phyloP scores from a whole-genome alignment of 1,284 basidiomycete genomes.

The Neonothopanus nambi region DNA sequence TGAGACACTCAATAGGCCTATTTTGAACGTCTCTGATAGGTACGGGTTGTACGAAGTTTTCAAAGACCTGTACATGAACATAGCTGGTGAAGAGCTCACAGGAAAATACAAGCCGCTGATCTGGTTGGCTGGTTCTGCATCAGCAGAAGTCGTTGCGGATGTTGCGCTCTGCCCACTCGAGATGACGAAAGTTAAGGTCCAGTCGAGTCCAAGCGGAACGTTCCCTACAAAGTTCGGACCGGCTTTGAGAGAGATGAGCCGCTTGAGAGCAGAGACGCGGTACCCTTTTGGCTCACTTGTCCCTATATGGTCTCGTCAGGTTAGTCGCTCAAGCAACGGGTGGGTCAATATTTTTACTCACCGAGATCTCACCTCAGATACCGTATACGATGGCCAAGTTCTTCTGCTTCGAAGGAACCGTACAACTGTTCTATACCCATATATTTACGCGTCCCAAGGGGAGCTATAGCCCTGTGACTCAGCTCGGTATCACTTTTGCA shows the following conservation, averaged over 20 bases:
- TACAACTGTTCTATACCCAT: slow-evolving; percentile 72
- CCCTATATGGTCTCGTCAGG: slow-evolving; percentile 82
- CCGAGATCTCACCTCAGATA: slow-evolving; percentile 46
- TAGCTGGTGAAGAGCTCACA: slow-evolving; percentile 83
- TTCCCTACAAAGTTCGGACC: slow-evolving; percentile 73
- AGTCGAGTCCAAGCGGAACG: slow-evolving; percentile 68
- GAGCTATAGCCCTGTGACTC: slow-evolving; percentile 67
- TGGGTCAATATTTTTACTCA: not conserved
- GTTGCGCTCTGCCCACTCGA: slow-evolving; percentile 82
- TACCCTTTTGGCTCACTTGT: slow-evolving; percentile 80
- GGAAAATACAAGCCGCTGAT: slow-evolving; percentile 88
- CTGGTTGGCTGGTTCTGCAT: slow-evolving; percentile 92
- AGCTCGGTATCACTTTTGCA: slow-evolving; percentile 77
- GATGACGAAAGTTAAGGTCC: slow-evolving; percentile 86
- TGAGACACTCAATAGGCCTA: not conserved
- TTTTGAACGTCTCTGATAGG: not conserved
- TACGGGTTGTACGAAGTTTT: slow-evolving; percentile 95
- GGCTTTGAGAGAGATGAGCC: slow-evolving; percentile 66
- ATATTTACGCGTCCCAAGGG: slow-evolving; percentile 75
- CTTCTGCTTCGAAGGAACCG: slow-evolving; percentile 82
- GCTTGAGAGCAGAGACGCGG: slow-evolving; percentile 62
- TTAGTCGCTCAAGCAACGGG: slow-evolving; percentile 25
- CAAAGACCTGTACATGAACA: slow-evolving; percentile 89
- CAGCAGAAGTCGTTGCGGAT: slow-evolving; percentile 95
- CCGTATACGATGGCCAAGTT: slow-evolving; percentile 89